Percentiles rank a stretch among this genome's conserved stretches.
Evolutionary conservation across 768 basidiomycete genomes (phyloP).

Genomic region (Trametes punicea): DNA sequence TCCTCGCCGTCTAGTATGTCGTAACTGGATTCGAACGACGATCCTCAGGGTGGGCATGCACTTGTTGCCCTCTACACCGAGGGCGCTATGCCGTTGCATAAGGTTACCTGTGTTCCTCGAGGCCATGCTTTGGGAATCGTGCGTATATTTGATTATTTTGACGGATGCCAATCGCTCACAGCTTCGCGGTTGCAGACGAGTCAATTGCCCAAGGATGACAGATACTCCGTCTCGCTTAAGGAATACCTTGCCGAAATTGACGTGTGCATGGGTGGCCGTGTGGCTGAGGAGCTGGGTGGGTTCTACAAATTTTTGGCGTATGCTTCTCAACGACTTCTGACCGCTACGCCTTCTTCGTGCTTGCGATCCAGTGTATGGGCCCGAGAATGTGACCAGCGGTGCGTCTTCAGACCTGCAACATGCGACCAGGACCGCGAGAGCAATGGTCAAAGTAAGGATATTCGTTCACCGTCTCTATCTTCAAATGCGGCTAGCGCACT

Average conservation of each 20-base stretch:
- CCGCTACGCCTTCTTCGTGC: slow-evolving; percentile 19
- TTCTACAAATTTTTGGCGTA: slow-evolving; percentile 5
- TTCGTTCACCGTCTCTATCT: not conserved
- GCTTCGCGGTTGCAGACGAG: slow-evolving; percentile 47
- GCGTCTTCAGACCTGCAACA: slow-evolving; percentile 82
- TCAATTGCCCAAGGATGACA: slow-evolving; percentile 74
- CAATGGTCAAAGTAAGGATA: slow-evolving; percentile 81
- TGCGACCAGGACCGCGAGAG: slow-evolving; percentile 75
- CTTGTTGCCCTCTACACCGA: slow-evolving; percentile 92
- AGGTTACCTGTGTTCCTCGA: slow-evolving; percentile 96
- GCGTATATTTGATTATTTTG: slow-evolving; percentile 33
- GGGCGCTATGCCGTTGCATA: slow-evolving; percentile 95
- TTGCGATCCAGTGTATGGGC: slow-evolving; percentile 71
- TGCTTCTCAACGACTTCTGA: slow-evolving; percentile 9
- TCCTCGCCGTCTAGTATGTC: not conserved
- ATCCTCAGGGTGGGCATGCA: slow-evolving; percentile 78
- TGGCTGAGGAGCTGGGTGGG: slow-evolving; percentile 88
- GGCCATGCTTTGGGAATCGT: slow-evolving; percentile 90
- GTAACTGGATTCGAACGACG: slow-evolving; percentile 6
- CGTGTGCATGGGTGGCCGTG: slow-evolving; percentile 91
- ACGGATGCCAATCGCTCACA: not conserved
- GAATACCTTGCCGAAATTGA: slow-evolving; percentile 84
- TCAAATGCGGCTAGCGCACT: not conserved
- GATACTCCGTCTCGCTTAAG: slow-evolving; percentile 63
- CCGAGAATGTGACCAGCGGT: slow-evolving; percentile 86